phyloP scores from a whole-genome alignment of 2,329 filamentous ascomycete genomes.

The Aspergillus cejpii region DNA sequence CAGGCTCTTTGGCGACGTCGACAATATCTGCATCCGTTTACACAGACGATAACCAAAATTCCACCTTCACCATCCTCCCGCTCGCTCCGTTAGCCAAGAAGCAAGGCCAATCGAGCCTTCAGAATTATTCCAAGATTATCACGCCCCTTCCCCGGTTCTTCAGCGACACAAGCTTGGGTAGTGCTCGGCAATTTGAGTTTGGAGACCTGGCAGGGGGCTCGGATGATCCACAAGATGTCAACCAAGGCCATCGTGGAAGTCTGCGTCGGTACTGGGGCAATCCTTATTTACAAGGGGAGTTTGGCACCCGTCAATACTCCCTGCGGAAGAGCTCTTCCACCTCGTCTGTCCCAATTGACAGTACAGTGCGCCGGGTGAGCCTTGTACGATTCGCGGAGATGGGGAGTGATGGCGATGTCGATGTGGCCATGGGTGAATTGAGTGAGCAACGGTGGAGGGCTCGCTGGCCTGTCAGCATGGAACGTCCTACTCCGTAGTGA shows the following conservation, averaged over 20 bases:
- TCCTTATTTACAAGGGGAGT: constrained; percentile 11
- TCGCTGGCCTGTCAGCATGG: not conserved
- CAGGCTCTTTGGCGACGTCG: constrained; percentile 30
- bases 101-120: constrained; percentile 32
- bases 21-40: constrained; percentile 34
- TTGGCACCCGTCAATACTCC: not conserved
- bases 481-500: not conserved
- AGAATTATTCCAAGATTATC: constrained; percentile 34
- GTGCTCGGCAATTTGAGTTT: constrained; percentile 20
- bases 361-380: constrained; percentile 17
- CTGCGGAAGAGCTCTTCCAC: constrained; percentile 16
- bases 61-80: constrained; percentile 23
- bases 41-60: constrained; percentile 30
- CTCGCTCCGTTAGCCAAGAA: constrained; percentile 18
- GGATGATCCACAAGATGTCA: constrained; percentile 17
- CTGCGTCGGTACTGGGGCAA: constrained; percentile 19
- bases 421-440: constrained; percentile 2
- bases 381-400: constrained; percentile 16
- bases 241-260: constrained; percentile 14
- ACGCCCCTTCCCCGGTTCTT: constrained; percentile 34
- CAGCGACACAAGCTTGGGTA: constrained; percentile 31
- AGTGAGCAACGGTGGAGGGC: constrained; percentile 11
- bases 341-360: constrained; percentile 13
- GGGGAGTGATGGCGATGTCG: constrained; percentile 10
- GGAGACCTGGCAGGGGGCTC: constrained; percentile 13